A percentile compares a stretch with the other conserved stretches of the same genome.
These are phyloP conservation scores for Ophiostoma sp. DNA, from an alignment of 2,329 filamentous ascomycete species.

Conservation along the genomic window DNA sequence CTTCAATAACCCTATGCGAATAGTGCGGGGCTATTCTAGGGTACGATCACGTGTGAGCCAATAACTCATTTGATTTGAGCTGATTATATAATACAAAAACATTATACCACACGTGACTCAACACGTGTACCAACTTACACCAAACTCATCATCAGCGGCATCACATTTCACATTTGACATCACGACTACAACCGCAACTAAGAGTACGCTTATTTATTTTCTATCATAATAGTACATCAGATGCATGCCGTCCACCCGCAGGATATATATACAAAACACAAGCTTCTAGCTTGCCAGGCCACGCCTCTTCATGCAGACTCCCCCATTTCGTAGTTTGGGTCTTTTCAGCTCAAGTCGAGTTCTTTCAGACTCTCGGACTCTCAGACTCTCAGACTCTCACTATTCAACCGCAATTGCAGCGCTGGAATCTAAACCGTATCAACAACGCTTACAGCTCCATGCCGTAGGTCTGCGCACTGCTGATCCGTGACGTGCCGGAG, in stretches of 20 bases:
- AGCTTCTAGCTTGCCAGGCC: constrained; percentile 12
- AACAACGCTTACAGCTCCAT: constrained; percentile 27
- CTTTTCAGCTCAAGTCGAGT: background rate
- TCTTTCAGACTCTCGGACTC: too few relatives aligned
- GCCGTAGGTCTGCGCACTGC: constrained; percentile 39
- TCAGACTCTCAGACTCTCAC: too few relatives aligned
- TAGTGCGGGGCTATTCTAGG: constrained; percentile 18
- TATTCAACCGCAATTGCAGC: too few relatives aligned
- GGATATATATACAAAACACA: constrained; percentile 21
- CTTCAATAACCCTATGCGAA: background rate
- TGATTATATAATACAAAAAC: background rate
- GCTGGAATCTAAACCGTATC: too few relatives aligned
- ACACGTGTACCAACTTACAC: background rate
- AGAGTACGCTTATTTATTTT: constrained; percentile 11
- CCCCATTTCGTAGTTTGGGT: background rate
- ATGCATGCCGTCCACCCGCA: constrained; percentile 1
- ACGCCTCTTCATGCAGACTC: background rate
- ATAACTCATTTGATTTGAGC: too few relatives aligned
- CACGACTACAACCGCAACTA: background rate
- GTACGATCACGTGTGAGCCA: constrained; percentile 11
- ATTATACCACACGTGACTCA: background rate
- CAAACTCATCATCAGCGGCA: background rate
- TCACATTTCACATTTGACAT: constrained; percentile 9
- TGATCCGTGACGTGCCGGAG: constrained; percentile 27
- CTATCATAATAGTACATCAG: constrained; percentile 20